Base-by-base conservation (phyloP, 352 stramenopile species). In the Elongisporangium undulatum region DNA sequence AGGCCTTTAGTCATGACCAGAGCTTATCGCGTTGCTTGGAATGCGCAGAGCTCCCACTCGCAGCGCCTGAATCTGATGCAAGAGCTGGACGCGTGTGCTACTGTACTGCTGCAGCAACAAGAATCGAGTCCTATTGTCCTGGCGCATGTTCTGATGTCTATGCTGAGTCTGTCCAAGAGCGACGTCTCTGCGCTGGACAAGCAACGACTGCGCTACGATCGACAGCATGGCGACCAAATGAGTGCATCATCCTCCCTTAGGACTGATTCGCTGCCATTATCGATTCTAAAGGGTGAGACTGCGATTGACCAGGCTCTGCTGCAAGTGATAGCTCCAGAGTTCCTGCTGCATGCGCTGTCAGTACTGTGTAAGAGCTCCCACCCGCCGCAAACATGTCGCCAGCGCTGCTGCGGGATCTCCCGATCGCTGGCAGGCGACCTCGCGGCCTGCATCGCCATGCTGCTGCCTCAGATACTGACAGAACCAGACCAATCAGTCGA, bases 11-110 rank as follows among this genome's bases (percentile, higher is more conserved):
- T 62, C 20, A 2, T 53, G 21, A 13, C n/a, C n/a, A n/a, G n/a
- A n/a, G n/a, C n/a, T n/a, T n/a, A n/a, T n/a, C n/a, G n/a, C n/a
- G n/a, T n/a, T n/a, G n/a, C n/a, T 64, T 4, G 9, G 24, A n/a
- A 10, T 49, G 50, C 29, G 22, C 13, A 34, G 4, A 57, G 24
- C 26, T 12, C 23, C n/a, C 53, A 19, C 15, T n/a, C 16, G 3
- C 39, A 53, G 26, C 26, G 26, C 8, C 26, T 23, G 2, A 50
- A 48, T 15, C 62, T 59, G 9, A 49, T 72, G 20, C 62, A 57
- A 34, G 77, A 87, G 29, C 54, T 87, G 19, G 75, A 74, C 56
- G 67, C 55, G 26, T 84, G 69, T 39, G 54, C 82, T 6, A 48
- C 50, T 9, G 58, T 74, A 7, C 54, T 81, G 24, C 24, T 77